A percentile compares a stretch with the other conserved stretches of the same genome.
Evolutionary conservation across 2,329 filamentous ascomycete genomes (phyloP).

Genomic region (Arthroderma sp.): DNA sequence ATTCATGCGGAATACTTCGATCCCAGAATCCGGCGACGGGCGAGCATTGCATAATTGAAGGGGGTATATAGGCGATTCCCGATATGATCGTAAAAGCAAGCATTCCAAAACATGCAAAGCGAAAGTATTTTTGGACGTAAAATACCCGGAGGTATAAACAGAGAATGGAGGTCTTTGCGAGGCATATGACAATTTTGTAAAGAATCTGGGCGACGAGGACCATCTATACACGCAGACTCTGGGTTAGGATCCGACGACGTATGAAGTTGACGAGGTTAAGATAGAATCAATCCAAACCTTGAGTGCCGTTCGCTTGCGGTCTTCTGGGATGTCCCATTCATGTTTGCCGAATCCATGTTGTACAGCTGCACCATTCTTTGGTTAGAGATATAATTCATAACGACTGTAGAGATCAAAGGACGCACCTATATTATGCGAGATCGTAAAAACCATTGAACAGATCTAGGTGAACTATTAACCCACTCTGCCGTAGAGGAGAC

Average conservation of each 20-base stretch:
- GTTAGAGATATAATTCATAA: background rate
- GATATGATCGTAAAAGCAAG: conserved; percentile 4
- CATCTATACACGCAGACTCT: background rate
- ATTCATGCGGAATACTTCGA: conserved; percentile 4
- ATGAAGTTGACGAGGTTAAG: background rate
- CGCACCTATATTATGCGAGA: conserved; percentile 5
- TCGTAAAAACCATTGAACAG: conserved; percentile 2
- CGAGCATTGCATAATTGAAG: conserved; percentile 8
- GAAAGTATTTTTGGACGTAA: conserved; percentile 5
- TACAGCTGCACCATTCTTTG: background rate
- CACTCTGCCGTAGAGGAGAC: conserved; percentile 1
- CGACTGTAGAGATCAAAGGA: background rate
- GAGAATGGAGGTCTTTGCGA: conserved; percentile 8
- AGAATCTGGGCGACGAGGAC: conserved; percentile 4
- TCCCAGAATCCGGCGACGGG: conserved; percentile 9
- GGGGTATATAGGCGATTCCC: conserved; percentile 5
- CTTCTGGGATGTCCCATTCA: background rate
- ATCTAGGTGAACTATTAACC: background rate
- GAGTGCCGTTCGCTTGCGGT: conserved; percentile 1
- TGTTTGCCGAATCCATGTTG: conserved; percentile 6
- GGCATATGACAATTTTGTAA: conserved; percentile 6
- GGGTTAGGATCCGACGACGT: background rate
- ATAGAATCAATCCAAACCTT: conserved; percentile 2
- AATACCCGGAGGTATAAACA: conserved; percentile 10
- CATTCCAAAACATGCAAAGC: conserved; percentile 6